These are phyloP conservation scores for Colletotrichum kahawae DNA, from an alignment of 2,329 filamentous ascomycete genomes.

Conservation along the genomic window DNA sequence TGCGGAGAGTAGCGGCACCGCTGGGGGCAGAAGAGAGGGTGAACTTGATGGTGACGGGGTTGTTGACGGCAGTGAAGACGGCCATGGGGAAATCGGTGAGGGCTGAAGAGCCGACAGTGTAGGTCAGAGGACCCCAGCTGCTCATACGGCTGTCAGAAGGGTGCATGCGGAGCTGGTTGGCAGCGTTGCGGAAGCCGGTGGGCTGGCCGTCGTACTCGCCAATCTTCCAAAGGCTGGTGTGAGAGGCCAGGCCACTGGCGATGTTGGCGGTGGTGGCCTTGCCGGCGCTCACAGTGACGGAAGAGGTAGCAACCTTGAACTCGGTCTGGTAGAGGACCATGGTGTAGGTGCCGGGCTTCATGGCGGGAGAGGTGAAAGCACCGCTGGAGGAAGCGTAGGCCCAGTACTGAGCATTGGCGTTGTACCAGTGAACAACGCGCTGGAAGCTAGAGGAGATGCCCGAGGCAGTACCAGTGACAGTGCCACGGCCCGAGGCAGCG, in stretches of 20 bases:
- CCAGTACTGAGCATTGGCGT: constrained; percentile 69
- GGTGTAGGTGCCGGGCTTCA: constrained; percentile 73
- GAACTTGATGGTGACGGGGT: constrained; percentile 65
- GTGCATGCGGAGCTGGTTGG: constrained; percentile 71
- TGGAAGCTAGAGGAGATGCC: constrained; percentile 59
- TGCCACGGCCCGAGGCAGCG: constrained; percentile 58
- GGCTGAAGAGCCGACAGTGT: constrained; percentile 62
- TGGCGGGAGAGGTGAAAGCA: constrained; percentile 66
- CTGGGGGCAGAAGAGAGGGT: constrained; percentile 52
- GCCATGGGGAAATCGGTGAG: constrained; percentile 68
- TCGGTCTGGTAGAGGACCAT: constrained; percentile 69
- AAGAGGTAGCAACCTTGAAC: constrained; percentile 55
- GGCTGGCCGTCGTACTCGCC: constrained; percentile 70
- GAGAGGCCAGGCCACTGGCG: constrained; percentile 47
- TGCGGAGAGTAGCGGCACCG: constrained; percentile 62
- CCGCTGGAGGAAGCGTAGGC: constrained; percentile 58
- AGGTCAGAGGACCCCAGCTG: constrained; percentile 64
- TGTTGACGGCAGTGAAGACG: constrained; percentile 65
- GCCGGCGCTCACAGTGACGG: constrained; percentile 56
- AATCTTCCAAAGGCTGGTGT: constrained; percentile 65
- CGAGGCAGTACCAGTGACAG: constrained; percentile 64
- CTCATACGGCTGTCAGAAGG: constrained; percentile 69
- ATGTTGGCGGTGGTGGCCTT: constrained; percentile 54
- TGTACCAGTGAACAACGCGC: constrained; percentile 70
- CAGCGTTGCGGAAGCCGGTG: constrained; percentile 69